Evolutionary conservation across 331 rosid species (phyloP).

Genomic region (Cydonia oblonga): DNA sequence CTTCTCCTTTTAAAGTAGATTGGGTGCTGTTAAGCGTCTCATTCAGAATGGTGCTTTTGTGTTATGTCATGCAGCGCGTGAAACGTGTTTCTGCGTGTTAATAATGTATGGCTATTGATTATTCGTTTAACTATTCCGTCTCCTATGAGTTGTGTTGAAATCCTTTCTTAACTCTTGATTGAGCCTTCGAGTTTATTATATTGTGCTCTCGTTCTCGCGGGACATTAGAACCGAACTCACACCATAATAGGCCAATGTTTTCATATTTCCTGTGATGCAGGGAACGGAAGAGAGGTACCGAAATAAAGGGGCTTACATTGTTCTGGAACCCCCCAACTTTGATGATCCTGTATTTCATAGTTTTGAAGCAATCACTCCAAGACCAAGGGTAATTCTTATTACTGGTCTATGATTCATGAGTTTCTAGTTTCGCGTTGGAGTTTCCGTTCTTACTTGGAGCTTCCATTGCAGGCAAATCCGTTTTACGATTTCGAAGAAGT

Average conservation of each 20-base stretch:
- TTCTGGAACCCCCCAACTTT: constrained; percentile 63
- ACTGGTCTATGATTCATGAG: too few species aligned
- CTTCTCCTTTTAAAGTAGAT: not conserved
- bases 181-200: not conserved
- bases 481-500: constrained; percentile 62
- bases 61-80: not conserved
- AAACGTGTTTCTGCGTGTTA: not conserved
- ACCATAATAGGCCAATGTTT: not conserved
- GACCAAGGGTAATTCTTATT: constrained; percentile 92
- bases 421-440: not conserved
- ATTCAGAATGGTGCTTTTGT: not conserved
- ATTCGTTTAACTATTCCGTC: not conserved
- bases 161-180: not conserved
- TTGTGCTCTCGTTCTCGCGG: not conserved
- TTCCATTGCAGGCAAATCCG: constrained; percentile 45
- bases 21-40: not conserved
- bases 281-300: constrained; percentile 57
- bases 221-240: not conserved
- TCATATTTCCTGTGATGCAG: constrained; percentile 20
- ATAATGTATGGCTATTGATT: not conserved
- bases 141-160: not conserved
- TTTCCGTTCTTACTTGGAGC: not conserved
- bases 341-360: constrained; percentile 62
- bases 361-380: constrained; percentile 65
- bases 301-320: constrained; percentile 74